phyloP scores from a whole-genome alignment of 306 rosid genomes.

The Inga oerstediana region DNA sequence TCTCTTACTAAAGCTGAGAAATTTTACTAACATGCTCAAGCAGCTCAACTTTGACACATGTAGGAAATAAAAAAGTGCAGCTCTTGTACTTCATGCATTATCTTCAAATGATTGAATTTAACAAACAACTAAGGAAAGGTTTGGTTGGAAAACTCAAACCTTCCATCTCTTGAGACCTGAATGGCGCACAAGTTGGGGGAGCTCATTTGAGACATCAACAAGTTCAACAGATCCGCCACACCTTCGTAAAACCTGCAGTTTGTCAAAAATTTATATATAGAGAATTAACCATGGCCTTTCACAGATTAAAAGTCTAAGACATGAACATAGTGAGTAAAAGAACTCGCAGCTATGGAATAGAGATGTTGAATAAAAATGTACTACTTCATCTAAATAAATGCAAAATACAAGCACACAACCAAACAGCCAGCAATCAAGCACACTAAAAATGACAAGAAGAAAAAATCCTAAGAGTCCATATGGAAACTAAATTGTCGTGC shows the following conservation, averaged over 20 bases:
- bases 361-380: slow-evolving; percentile 1
- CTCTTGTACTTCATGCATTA: slow-evolving; percentile 8
- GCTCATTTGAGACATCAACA: slow-evolving; percentile 76
- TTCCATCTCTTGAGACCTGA: slow-evolving; percentile 90
- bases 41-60: slow-evolving; percentile 6
- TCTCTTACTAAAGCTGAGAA: slow-evolving; percentile 5
- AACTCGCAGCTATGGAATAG: not conserved
- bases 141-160: slow-evolving; percentile 49
- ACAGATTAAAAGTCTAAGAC: slow-evolving; percentile 18
- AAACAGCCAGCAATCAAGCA: not conserved
- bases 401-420: slow-evolving; percentile 18
- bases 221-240: slow-evolving; percentile 76
- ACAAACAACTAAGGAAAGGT: slow-evolving; percentile 11
- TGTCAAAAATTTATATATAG: not conserved
- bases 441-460: not conserved
- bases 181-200: slow-evolving; percentile 74
- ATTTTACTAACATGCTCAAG: slow-evolving; percentile 11
- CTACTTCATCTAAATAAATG: slow-evolving; percentile 19
- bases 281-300: slow-evolving; percentile 8
- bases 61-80: slow-evolving; percentile 11
- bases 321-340: not conserved
- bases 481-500: not conserved
- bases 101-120: slow-evolving; percentile 12
- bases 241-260: slow-evolving; percentile 74
- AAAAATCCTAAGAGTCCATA: not conserved